A percentile compares a stretch with the other conserved stretches of the same genome.
These are phyloP conservation scores for Populus ilicifolia DNA, from an alignment of 345 rosid genomes.

Conservation along the genomic window DNA sequence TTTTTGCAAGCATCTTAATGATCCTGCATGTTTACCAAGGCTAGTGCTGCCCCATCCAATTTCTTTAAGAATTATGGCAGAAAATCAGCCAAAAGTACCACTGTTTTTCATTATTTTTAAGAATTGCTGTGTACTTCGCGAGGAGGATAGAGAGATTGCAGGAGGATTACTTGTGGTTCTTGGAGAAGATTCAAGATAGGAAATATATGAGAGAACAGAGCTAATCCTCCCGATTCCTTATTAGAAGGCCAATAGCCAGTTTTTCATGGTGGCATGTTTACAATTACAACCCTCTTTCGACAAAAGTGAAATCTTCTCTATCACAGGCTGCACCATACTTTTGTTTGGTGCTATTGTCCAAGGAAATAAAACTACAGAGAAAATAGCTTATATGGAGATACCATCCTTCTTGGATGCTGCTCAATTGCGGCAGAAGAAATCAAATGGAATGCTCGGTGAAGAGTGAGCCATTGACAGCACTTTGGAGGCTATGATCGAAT, in stretches of 20 bases:
- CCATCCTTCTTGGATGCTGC: not conserved
- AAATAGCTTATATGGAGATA: not conserved
- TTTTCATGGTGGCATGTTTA: not conserved
- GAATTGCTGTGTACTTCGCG: too few relatives aligned
- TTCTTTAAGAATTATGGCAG: not conserved
- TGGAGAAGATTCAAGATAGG: too few relatives aligned
- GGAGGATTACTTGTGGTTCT: too few relatives aligned
- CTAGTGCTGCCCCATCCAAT: not conserved
- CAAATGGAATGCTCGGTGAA: conserved; percentile 42
- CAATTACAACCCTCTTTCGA: not conserved
- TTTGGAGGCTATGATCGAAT: conserved; percentile 50
- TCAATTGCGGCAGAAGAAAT: conserved; percentile 49
- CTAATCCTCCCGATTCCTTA: too few relatives aligned
- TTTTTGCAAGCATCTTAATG: too few relatives aligned
- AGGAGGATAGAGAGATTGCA: too few relatives aligned
- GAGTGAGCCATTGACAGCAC: conserved; percentile 58
- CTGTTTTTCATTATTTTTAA: not conserved
- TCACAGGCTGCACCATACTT: not conserved
- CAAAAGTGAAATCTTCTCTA: not conserved
- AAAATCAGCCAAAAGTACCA: not conserved
- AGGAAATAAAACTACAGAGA: not conserved
- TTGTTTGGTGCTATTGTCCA: not conserved
- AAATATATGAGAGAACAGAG: too few relatives aligned
- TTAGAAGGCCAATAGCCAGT: too few relatives aligned
- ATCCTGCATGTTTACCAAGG: too few relatives aligned